Conservation (phyloP, 768 basidiomycete genomes). For the Clitopilus passeckerianus region DNA sequence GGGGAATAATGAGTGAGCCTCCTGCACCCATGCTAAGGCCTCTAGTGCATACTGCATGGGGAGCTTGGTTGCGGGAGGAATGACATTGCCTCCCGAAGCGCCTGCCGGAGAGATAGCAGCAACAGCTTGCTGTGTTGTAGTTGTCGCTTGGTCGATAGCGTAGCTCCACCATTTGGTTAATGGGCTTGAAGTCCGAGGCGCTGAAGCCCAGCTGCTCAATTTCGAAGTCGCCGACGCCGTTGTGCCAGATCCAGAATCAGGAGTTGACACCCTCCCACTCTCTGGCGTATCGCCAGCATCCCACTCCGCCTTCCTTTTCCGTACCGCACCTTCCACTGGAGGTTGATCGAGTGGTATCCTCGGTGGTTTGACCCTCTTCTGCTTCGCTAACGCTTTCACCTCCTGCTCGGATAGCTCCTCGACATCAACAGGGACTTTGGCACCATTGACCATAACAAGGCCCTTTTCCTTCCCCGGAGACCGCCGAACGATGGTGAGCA, state of each 20-base stretch:
- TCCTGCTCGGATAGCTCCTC: conserved; percentile 87
- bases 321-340: conserved; percentile 68
- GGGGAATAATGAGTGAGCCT: conserved; percentile 54
- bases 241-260: conserved; percentile 45
- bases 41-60: conserved; percentile 83
- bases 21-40: conserved; percentile 75
- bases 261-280: conserved; percentile 53
- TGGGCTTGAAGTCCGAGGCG: conserved; percentile 67
- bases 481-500: conserved; percentile 69
- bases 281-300: conserved; percentile 36
- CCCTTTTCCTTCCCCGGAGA: conserved; percentile 79
- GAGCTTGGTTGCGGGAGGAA: conserved; percentile 50
- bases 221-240: conserved; percentile 11
- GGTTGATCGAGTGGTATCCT: conserved; percentile 94
- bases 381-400: conserved; percentile 74
- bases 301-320: conserved; percentile 71
- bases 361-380: conserved; percentile 80
- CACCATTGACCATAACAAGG: conserved; percentile 84
- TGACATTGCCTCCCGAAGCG: conserved; percentile 29
- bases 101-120: conserved; percentile 66
- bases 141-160: conserved; percentile 69
- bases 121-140: conserved; percentile 72
- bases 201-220: conserved; percentile 42
- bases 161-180: conserved; percentile 68
- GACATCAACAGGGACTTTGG: conserved; percentile 76